Evolutionary conservation across 177 flowering plant species (phyloP), one percentile per base, ranked within the genome.

Genomic region (Vitis hybrid): DNA sequence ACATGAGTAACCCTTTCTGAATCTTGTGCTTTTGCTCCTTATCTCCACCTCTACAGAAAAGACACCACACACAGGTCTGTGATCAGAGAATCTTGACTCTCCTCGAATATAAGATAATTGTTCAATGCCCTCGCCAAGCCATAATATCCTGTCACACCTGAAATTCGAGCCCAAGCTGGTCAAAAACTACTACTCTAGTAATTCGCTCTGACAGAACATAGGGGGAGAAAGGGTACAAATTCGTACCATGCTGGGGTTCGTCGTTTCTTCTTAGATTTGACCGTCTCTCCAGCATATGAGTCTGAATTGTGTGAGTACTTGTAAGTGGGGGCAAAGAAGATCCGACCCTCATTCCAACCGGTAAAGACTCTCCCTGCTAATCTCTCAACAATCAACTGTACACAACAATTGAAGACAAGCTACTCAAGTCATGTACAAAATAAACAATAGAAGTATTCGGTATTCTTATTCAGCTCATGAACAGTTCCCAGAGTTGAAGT

Each of bases 81-180:
- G 99, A 75, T 96, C 98, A 0, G 99, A 96, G 66, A 96, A 89
- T 79, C 97, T 89, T 18, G 99, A 96, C 66, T 96, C 99, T 2
- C 93, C 92, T 0, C 99, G 88, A 12, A 84, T 77, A 64, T 95
- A 96, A 1, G 86, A 81, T 61, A 88, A 62, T 51, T 92, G 97
- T 49, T 96, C 92, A 1, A 91, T 87, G 39, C 97, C 92, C 10
- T 77, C 53, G 0, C 99, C 99, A 15, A 79, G 78, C 99, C 99
- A 96, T 11, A 96, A 58, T 72, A 96, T 92, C 70, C 98, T 84
- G 64, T 93, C 99, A 69, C 99, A 96, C 99, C 99, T 95, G 83
- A 11, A 78, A 73, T 62, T 67, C 66, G 58, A 56, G 45, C 21
- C 26, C 31, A 45, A 62, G 65, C 12, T 29, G 31, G 9, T 59